These are phyloP conservation scores for Plantago ovata DNA, from an alignment of 257 asterid genomes.

Conservation along the genomic window DNA sequence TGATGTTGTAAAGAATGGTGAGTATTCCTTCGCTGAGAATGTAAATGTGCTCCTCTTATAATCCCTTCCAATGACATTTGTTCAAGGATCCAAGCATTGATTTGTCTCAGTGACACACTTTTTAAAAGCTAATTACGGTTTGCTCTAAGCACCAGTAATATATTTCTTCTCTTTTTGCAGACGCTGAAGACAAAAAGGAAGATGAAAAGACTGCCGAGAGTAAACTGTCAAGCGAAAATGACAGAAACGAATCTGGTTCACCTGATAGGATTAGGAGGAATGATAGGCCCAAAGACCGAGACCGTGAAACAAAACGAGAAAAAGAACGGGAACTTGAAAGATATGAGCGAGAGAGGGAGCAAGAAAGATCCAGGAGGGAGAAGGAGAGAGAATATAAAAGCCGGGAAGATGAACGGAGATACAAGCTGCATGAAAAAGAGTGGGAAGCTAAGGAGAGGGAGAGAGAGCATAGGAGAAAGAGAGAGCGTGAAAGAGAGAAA, in stretches of 20 bases:
- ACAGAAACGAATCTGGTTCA: conserved; percentile 61
- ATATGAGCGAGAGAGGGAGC: conserved; percentile 91
- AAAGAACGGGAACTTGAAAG: conserved; percentile 94
- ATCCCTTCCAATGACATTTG: neutral
- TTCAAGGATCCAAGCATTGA: neutral
- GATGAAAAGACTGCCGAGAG: conserved; percentile 69
- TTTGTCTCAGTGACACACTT: neutral
- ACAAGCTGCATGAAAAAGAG: conserved; percentile 83
- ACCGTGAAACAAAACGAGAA: conserved; percentile 67
- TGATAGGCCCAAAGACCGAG: conserved; percentile 80
- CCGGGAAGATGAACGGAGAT: conserved; percentile 95
- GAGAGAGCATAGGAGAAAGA: conserved; percentile 80
- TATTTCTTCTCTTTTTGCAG: conserved; percentile 32
- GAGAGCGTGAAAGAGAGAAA: conserved; percentile 89
- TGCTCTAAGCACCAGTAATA: conserved; percentile 17
- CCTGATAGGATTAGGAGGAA: conserved; percentile 81
- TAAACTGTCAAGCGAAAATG: conserved; percentile 61
- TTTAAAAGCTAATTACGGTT: conserved; percentile 9
- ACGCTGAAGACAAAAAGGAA: conserved; percentile 62
- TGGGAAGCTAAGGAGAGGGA: conserved; percentile 99
- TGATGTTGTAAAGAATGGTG: conserved; percentile 48
- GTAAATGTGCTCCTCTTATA: neutral
- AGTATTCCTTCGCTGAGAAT: conserved; percentile 16
- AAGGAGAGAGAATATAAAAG: conserved; percentile 86
- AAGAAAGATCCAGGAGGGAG: conserved; percentile 91